Evolutionary conservation across 2,329 filamentous ascomycete species (phyloP), one percentile per base, ranked within the genome.

Genomic region (Aspergillus sp.): DNA sequence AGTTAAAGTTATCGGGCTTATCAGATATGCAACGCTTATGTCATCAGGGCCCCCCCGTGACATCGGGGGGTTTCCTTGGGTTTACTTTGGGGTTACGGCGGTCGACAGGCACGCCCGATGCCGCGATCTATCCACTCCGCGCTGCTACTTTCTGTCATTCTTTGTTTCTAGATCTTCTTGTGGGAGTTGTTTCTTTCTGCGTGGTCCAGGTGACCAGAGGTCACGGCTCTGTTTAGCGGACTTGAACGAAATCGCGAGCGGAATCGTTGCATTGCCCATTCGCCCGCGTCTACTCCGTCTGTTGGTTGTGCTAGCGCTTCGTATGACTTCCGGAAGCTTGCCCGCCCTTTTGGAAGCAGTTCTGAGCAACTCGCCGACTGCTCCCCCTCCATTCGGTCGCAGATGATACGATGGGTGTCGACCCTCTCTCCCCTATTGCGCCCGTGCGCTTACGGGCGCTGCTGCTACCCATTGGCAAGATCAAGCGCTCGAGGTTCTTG

Each of bases 361-460:
- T 66, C 70, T 70, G 66, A 68, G 67, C 64, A 70, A 62, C 65
- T 66, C 64, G 66, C 68, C 68, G 68, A 74, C 70, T 71, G 69
- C 62, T 68, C 73, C 63, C 66, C 60, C 69, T 68, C 65, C 63
- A 62, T 66, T 62, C 64, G 63, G 62, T 63, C 68, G 69, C 75
- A 73, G 69, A 82, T 82, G 80, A 77, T 83, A 89, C 80, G 74
- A 96, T 96, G 92, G 89, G 86, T 81, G 84, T 90, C 80, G 94
- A 97, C 82, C 88, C 91, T 77, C 86, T 96, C 76, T 90, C 93
- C 76, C 92, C 94, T 78, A 88, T 93, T 81, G 90, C 93, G 78
- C 92, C 92, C 75, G 94, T 92, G 80, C 90, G 91, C 84, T 87
- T 98, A 73, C 90, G 91, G 81, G 91, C 90, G 64, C 86, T 97